Evolutionary conservation across 352 stramenopile species (phyloP), one percentile per base, ranked within the genome.

Genomic region (Phytophthora kernoviae): DNA sequence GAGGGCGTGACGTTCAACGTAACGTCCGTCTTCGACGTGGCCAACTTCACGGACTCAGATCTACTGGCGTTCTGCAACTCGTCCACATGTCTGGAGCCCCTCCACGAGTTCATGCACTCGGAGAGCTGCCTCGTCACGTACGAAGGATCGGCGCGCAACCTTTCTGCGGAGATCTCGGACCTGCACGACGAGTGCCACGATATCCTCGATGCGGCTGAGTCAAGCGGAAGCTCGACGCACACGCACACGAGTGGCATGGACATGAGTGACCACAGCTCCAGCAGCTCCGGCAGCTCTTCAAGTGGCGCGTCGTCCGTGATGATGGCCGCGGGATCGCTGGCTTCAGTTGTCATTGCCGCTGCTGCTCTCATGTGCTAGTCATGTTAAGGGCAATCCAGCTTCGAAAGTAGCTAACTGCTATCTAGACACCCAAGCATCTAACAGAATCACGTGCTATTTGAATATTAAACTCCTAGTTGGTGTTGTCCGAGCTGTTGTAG

Each of bases 51-150:
- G 24, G 34, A 52, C 24, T 8, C 56, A 11, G 73, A 88, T 17
- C 75, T 90, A n/a, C 12, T 84, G 21, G 52, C 54, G 41, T 88
- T 84, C 53, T 90, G 81, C 64, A 73, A 79, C 50, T 84, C 75
- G 47, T 75, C 65, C 6, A 64, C 51, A 17, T 90, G 81, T 49
- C 71, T 90, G 32, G 67, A 73, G 20, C 81, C 81, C 6, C 24
- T 90, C n/a, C 81, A 90, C 64, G 65, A 63, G 43, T 45, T 85
- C 20, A 68, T 88, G 58, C 50, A 61, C 18, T 57, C 61, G 2
- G 43, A 74, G 46, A 68, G 77, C 57, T 88, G 78, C 44, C 53
- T 77, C 41, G 75, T 85, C 41, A 70, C 44, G 32, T 84, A 81
- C 62, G 39, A 76, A 10, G 80, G 77, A 36, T 53, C 61, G 15